Conservation (phyloP, 345 rosid genomes). For the Acer campestre region DNA sequence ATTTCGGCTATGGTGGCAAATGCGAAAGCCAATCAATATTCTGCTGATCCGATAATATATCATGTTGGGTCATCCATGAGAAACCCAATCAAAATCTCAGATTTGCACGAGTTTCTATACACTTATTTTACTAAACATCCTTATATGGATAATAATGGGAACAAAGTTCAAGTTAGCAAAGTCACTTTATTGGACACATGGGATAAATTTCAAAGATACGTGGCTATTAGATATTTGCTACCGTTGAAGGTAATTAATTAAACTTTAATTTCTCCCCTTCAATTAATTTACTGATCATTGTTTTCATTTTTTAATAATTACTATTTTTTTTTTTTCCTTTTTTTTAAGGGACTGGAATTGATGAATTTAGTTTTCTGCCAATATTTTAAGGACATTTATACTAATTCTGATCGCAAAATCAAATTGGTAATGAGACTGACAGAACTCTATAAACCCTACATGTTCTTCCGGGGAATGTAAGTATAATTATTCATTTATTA, state of each 20-base stretch:
- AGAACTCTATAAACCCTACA: slow-evolving; percentile 42
- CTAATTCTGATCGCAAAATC: slow-evolving; percentile 16
- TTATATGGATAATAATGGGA: neutral
- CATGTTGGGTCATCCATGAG: neutral
- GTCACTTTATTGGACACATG: too few relatives aligned
- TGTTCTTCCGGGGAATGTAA: slow-evolving; percentile 30
- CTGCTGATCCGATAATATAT: neutral
- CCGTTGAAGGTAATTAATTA: too few relatives aligned
- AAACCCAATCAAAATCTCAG: neutral
- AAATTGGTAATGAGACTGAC: slow-evolving; percentile 39
- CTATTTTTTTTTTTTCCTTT: neutral
- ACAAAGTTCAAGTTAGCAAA: neutral
- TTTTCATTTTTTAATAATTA: too few relatives aligned
- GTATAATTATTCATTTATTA: neutral
- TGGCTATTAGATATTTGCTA: too few relatives aligned
- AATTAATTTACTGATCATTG: too few relatives aligned
- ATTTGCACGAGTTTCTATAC: neutral
- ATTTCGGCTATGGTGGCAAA: neutral
- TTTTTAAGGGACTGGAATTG: slow-evolving; percentile 24
- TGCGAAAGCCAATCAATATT: neutral
- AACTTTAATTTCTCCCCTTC: too few relatives aligned
- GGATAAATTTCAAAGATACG: too few relatives aligned
- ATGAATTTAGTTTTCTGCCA: slow-evolving; percentile 21
- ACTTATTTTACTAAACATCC: neutral
- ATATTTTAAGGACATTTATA: slow-evolving; percentile 10